These are phyloP conservation scores for Cystofilobasidium capitatum DNA, from an alignment of 768 basidiomycete species.

Conservation along the genomic window DNA sequence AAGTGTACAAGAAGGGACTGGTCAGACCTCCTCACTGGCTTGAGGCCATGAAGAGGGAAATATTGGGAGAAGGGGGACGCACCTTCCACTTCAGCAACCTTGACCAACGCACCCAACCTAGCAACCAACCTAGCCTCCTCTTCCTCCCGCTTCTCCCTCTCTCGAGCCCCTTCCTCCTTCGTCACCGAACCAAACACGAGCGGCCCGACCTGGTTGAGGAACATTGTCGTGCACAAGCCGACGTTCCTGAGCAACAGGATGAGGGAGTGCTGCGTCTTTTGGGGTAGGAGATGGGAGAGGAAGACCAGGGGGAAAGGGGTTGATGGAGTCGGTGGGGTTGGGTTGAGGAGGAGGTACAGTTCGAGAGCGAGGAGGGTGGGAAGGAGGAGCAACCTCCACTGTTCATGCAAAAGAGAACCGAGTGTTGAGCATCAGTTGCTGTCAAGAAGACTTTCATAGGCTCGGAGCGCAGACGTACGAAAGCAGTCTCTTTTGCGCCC, in stretches of 20 bases:
- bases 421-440: neutral
- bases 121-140: neutral
- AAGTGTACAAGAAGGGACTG: neutral
- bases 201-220: constrained; percentile 21
- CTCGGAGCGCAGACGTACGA: neutral
- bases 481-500: neutral
- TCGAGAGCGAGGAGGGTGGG: constrained; percentile 22
- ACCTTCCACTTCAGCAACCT: constrained; percentile 10
- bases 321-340: neutral
- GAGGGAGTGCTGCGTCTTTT: constrained; percentile 18
- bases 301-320: neutral
- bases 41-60: neutral
- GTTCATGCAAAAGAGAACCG: neutral
- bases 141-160: neutral
- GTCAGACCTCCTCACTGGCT: neutral
- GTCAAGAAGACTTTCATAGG: neutral
- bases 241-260: constrained; percentile 20
- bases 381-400: constrained; percentile 22
- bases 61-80: neutral
- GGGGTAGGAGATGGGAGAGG: constrained; percentile 12
- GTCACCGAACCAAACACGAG: constrained; percentile 1
- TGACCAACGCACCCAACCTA: constrained; percentile 3
- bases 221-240: neutral
- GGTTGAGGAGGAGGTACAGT: constrained; percentile 17
- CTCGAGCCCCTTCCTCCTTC: neutral